Conservation (phyloP, 2,329 filamentous ascomycete species). For the Arachnopeziza araneosa region DNA sequence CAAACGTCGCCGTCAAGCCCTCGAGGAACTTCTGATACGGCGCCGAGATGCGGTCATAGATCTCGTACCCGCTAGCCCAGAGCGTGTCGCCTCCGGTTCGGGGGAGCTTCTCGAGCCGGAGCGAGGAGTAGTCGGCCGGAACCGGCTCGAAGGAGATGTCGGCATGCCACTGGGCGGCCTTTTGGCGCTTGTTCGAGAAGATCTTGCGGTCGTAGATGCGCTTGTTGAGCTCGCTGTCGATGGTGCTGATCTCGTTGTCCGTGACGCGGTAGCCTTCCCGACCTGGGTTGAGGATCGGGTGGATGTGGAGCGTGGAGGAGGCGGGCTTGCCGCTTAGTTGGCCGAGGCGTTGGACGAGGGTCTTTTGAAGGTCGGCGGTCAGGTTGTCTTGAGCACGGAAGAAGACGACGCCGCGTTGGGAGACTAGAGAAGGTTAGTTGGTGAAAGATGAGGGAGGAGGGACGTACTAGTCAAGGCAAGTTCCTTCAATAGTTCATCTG, state of each 20-base stretch:
- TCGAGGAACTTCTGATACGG: conserved; percentile 55
- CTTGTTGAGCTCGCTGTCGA: conserved; percentile 50
- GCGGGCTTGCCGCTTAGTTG: conserved; percentile 50
- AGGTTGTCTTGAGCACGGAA: conserved; percentile 53
- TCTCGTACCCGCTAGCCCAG: conserved; percentile 62
- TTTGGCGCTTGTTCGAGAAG: conserved; percentile 30
- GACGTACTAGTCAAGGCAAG: conserved; percentile 39
- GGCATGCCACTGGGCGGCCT: conserved; percentile 48
- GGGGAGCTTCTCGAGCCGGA: background rate
- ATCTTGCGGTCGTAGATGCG: conserved; percentile 37
- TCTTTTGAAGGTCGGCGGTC: conserved; percentile 58
- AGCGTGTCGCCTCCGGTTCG: conserved; percentile 37
- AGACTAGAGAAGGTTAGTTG: conserved; percentile 34
- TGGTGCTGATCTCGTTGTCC: conserved; percentile 59
- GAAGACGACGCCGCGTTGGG: conserved; percentile 64
- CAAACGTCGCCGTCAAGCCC: conserved; percentile 49
- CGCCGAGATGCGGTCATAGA: conserved; percentile 57
- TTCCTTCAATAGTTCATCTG: conserved; percentile 40
- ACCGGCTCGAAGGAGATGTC: conserved; percentile 61
- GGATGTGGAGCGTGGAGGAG: conserved; percentile 54
- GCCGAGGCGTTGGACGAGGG: conserved; percentile 55
- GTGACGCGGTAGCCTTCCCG: conserved; percentile 39
- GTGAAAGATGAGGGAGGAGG: conserved; percentile 44
- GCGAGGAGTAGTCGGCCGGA: conserved; percentile 42
- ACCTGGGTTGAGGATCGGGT: conserved; percentile 50